These are phyloP conservation scores for Termitomyces sp. DNA, from an alignment of 768 basidiomycete species.

Conservation along the genomic window DNA sequence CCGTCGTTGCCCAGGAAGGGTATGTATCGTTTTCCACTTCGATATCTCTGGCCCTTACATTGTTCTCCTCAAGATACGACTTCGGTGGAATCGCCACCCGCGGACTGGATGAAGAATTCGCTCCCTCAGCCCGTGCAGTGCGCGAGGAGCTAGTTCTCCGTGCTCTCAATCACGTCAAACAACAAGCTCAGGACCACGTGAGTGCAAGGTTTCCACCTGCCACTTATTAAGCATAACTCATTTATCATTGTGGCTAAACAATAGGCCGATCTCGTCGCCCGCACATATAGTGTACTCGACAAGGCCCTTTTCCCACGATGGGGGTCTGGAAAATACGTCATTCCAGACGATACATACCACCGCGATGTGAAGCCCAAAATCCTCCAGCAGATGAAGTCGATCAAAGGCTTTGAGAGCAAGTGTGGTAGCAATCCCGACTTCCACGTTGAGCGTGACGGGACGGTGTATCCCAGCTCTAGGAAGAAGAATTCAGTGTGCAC, in stretches of 20 bases:
- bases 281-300: not conserved
- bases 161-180: not conserved
- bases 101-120: not conserved
- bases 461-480: not conserved
- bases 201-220: not conserved
- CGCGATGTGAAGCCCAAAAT: not conserved
- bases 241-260: no score
- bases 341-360: not conserved
- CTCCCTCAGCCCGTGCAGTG: not conserved
- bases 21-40: not conserved
- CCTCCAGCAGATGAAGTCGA: not conserved
- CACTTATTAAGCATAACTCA: no score
- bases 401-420: not conserved
- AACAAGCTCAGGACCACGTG: not conserved
- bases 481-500: not conserved
- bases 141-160: not conserved
- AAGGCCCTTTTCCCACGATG: not conserved
- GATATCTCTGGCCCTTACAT: not conserved
- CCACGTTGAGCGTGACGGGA: not conserved
- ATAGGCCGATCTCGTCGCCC: not conserved
- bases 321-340: not conserved
- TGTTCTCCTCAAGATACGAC: not conserved
- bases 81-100: not conserved
- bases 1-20: not conserved
- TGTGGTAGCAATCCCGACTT: not conserved